phyloP scores from a whole-genome alignment of 768 basidiomycete genomes.

The Leucocoprinus sp. region DNA sequence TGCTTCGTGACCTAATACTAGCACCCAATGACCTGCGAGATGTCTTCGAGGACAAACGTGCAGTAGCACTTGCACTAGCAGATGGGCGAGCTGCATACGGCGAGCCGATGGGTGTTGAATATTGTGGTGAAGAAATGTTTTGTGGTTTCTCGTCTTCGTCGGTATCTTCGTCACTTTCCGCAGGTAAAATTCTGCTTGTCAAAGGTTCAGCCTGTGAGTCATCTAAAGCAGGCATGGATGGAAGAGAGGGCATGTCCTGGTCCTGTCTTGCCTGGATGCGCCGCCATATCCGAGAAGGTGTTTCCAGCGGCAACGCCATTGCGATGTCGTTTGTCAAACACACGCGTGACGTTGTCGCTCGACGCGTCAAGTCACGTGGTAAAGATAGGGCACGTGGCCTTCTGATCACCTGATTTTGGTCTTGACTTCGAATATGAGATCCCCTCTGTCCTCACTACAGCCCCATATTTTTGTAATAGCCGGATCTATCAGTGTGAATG shows the following conservation, averaged over 20 bases:
- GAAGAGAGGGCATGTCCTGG: constrained; percentile 73
- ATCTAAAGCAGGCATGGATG: constrained; percentile 66
- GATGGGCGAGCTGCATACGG: constrained; percentile 41
- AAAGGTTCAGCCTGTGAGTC: constrained; percentile 39
- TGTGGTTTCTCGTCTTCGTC: constrained; percentile 32
- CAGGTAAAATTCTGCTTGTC: constrained; percentile 18
- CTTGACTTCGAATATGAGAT: too few species aligned
- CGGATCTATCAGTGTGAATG: too few species aligned
- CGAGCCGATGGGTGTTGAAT: constrained; percentile 56
- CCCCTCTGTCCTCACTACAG: too few species aligned
- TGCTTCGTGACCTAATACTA: constrained; percentile 24
- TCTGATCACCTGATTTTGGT: too few species aligned
- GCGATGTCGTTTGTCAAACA: not conserved
- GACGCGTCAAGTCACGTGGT: not conserved
- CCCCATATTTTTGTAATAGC: too few species aligned
- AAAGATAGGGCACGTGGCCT: too few species aligned
- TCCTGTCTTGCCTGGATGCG: constrained; percentile 73
- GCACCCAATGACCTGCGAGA: constrained; percentile 42
- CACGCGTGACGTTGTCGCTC: not conserved
- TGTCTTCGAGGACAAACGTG: constrained; percentile 41
- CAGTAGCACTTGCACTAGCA: constrained; percentile 39
- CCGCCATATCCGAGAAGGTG: constrained; percentile 79
- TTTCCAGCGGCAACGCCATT: constrained; percentile 59
- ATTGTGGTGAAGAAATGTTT: constrained; percentile 42
- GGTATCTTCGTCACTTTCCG: constrained; percentile 23